Evolutionary conservation across 495 filamentous ascomycete species (phyloP), one percentile per base, ranked within the genome.

Genomic region (Podospora pseudopauciseta): DNA sequence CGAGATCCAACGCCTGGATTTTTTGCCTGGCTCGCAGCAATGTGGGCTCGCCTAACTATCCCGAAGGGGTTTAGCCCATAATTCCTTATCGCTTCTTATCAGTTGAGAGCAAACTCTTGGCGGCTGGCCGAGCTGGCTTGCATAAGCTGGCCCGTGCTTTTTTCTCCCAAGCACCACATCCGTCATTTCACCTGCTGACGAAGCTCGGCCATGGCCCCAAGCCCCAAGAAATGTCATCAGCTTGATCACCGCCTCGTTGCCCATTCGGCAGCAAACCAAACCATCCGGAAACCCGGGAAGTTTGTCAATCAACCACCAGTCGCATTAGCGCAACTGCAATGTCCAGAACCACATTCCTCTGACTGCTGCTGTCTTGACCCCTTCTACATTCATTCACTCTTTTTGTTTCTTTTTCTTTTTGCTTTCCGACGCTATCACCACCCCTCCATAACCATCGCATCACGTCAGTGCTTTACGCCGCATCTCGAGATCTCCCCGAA

Each of bases 41-140:
- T 82, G 81, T 81, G 82, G 72, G 75, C 76, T 82, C 80, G 81
- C 78, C 73, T 81, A 80, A 76, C 63, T 76, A 67, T 61, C 79
- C 67, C 5, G 53, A 74, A 79, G 28, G 6, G 72, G 75, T 49
- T 67, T 81, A 80, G 76, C 15, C 23, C 5, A 7, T 11, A 11
- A 49, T 49, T 49, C 0, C 39, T 49, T 49, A 49, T 49, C 20
- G 16, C 49, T 65, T 32, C 18, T 23, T 11, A 32, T 49, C 32
- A 44, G 16, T n/a, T 44, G 34, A n/a, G 64, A 69, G 28, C 39
- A 70, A 54, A 61, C 30, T 26, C 23, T 56, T 34, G 20, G 15
- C 56, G 30, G 16, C 28, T 60, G 5, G 15, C 59, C 26, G 59
- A 23, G 20, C 30, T 32, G 55, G 2, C 32, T 16, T 63, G 7